These are phyloP conservation scores for Colletotrichum sp. DNA, from an alignment of 2,329 filamentous ascomycete species.

Conservation along the genomic window DNA sequence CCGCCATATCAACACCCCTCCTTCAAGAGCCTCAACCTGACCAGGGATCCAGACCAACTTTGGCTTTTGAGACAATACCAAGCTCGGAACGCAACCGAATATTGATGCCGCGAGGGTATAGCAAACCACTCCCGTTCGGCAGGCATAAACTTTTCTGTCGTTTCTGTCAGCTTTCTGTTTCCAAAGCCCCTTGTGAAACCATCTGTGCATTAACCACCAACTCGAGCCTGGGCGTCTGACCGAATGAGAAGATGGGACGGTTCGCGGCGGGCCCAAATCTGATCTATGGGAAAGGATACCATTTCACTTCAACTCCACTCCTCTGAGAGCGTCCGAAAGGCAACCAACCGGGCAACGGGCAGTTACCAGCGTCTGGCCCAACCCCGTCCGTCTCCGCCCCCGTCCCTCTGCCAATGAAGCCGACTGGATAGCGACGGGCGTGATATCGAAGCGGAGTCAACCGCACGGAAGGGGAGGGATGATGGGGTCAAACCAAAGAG, in stretches of 20 bases:
- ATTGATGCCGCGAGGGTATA: slow-evolving; percentile 13
- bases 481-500: neutral
- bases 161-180: slow-evolving; percentile 10
- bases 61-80: slow-evolving; percentile 9
- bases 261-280: slow-evolving; percentile 5
- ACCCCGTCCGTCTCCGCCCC: neutral
- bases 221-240: neutral
- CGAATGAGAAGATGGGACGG: slow-evolving; percentile 13
- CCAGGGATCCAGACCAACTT: neutral
- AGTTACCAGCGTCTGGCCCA: neutral
- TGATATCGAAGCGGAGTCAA: neutral
- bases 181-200: slow-evolving; percentile 17
- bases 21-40: neutral
- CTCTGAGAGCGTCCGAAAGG: neutral
- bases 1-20: neutral
- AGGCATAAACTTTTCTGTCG: slow-evolving; percentile 5
- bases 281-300: neutral
- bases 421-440: neutral
- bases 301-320: neutral
- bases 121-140: neutral
- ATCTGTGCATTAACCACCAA: slow-evolving; percentile 3
- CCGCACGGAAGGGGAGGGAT: neutral
- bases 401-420: neutral
- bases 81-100: slow-evolving; percentile 14
- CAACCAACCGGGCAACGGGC: neutral